These are phyloP conservation scores for Venturia pyrina DNA, from an alignment of 2,329 filamentous ascomycete species.

Conservation along the genomic window DNA sequence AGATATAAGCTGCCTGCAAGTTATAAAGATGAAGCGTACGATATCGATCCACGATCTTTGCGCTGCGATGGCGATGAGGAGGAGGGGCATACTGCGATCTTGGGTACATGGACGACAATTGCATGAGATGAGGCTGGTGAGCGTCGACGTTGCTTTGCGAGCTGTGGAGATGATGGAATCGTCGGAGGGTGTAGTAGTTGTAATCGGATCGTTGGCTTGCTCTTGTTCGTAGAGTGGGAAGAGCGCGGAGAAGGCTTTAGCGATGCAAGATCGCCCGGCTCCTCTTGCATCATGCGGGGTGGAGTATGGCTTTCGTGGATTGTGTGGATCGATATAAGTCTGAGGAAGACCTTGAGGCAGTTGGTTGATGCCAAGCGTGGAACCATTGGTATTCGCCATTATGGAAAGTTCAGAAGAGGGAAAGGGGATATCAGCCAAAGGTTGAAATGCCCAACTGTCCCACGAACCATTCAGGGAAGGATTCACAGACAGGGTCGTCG, in stretches of 20 bases:
- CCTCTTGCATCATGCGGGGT: no score
- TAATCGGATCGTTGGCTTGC: no score
- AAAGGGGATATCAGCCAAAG: no score
- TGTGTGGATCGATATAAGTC: no score
- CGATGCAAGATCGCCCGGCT: not conserved
- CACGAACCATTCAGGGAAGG: no score
- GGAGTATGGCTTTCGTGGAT: no score
- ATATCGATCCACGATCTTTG: not conserved
- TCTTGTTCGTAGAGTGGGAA: not conserved
- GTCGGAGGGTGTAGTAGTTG: no score
- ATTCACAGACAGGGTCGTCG: no score
- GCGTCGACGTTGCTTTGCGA: not conserved
- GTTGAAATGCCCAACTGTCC: no score
- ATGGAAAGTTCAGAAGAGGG: no score
- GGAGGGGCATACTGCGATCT: not conserved
- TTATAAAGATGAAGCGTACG: not conserved
- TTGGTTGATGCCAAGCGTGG: not conserved
- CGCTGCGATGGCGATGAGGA: not conserved
- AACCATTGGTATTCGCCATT: no score
- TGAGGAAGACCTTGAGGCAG: not conserved
- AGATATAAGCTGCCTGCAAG: not conserved
- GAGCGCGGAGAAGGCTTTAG: not conserved
- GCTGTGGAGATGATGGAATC: not conserved
- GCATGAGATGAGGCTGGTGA: not conserved
- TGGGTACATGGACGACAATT: not conserved